Base-by-base conservation (phyloP, 2,329 filamentous ascomycete species). In the Lachnellula suecica region DNA sequence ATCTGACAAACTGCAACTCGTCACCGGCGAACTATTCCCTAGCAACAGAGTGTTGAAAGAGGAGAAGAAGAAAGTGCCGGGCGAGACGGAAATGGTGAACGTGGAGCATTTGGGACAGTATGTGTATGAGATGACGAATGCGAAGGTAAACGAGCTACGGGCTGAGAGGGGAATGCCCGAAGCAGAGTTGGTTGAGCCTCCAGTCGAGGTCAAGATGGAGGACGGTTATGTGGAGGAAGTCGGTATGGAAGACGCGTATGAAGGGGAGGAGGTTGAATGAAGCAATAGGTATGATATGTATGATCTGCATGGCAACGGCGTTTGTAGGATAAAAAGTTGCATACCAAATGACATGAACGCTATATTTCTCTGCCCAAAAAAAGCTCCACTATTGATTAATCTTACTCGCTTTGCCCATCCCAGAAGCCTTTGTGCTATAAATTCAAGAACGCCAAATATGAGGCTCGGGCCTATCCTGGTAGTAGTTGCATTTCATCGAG, bases 71-170 rank as follows among this genome's bases (percentile, higher is more conserved):
- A 66, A 74, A 6, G 74, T 82, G 6, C 72, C 77, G 2, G 79
- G 79, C 11, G 79, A 82, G 63, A 86, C 84, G 1, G 77, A 83
- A 19, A 97, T 99, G 89, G 89, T 93, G 63, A 83, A 88, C 29
- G 86, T 97, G 1, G 93, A 99, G 74, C 94, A 99, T 73, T 71
- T 99, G 31, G 94, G 94, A 0, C 88, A 96, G 72, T 99, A 97
- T 70, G 93, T 99, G 20, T 96, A 84, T 68, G 90, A 99, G 70
- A 99, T 99, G 91, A 96, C 91, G 3, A 82, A 87, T 29, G 52
- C 66, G 9, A 68, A 65, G 38, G 60, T 69, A 4, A 58, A 64
- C 49, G 65, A 69, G 46, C 31, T 68, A 15, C 60, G 62, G 43
- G 59, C 60, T 22, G 59, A 67, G 49, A 59, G 59, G 42, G 65